Conservation (phyloP, 768 basidiomycete genomes). For the Hydnomerulius pinastri region DNA sequence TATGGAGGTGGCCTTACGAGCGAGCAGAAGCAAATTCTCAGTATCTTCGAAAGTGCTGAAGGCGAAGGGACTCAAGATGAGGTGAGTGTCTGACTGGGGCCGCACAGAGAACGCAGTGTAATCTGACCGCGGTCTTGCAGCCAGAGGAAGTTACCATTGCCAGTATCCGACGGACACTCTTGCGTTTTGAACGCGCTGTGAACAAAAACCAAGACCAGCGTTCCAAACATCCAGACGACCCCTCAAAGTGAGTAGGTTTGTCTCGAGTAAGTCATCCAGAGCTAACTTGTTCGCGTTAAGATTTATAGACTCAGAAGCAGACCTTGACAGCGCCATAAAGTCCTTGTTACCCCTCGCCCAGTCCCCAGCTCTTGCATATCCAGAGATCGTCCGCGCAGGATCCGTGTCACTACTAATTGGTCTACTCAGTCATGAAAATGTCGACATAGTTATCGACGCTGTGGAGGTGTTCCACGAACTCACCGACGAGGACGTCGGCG, state of each 20-base stretch:
- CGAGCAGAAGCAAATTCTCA: slow-evolving; percentile 93
- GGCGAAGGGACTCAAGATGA: slow-evolving; percentile 66
- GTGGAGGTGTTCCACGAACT: slow-evolving; percentile 92
- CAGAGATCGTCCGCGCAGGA: slow-evolving; percentile 83
- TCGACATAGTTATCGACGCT: slow-evolving; percentile 95
- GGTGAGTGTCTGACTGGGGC: slow-evolving; percentile 52
- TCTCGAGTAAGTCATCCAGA: neutral
- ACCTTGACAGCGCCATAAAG: slow-evolving; percentile 87
- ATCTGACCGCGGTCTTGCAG: slow-evolving; percentile 36
- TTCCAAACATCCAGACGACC: slow-evolving; percentile 93
- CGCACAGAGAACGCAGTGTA: neutral
- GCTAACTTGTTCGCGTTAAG: slow-evolving; percentile 42
- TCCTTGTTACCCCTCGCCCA: slow-evolving; percentile 88
- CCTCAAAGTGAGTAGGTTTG: slow-evolving; percentile 66
- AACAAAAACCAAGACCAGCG: slow-evolving; percentile 96
- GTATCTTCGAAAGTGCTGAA: slow-evolving; percentile 83
- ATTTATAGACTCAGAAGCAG: slow-evolving; percentile 98
- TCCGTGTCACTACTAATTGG: slow-evolving; percentile 72
- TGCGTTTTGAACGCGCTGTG: slow-evolving; percentile 83
- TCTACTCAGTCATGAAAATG: slow-evolving; percentile 92
- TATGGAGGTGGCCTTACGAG: slow-evolving; percentile 91
- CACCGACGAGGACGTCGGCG: slow-evolving; percentile 94
- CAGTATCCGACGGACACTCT: slow-evolving; percentile 69
- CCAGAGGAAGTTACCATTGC: slow-evolving; percentile 68
- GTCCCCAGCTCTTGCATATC: slow-evolving; percentile 78